Percentiles rank a stretch among this genome's conserved stretches.
Evolutionary conservation across 1,284 basidiomycete genomes (phyloP).

Genomic region (Rhodotorula glutinis): DNA sequence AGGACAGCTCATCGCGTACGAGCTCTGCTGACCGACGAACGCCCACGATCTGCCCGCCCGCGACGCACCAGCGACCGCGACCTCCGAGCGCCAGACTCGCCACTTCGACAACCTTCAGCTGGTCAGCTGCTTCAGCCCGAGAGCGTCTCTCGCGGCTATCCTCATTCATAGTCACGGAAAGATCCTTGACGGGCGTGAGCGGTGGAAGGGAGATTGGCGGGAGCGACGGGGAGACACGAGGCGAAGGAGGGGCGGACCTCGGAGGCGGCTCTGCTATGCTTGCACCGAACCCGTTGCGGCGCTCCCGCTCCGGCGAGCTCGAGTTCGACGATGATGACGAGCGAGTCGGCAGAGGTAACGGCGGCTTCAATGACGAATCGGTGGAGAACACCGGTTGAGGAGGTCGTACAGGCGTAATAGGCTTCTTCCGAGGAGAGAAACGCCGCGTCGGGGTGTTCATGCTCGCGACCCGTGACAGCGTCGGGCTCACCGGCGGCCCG

Average conservation of each 20-base stretch:
- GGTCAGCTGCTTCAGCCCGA: no score
- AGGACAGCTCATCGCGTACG: background rate
- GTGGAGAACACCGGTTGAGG: background rate
- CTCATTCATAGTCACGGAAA: no score
- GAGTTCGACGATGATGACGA: background rate
- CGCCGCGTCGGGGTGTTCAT: background rate
- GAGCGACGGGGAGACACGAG: constrained; percentile 3
- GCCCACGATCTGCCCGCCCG: constrained; percentile 56
- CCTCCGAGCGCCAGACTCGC: constrained; percentile 60
- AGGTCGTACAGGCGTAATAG: constrained; percentile 11
- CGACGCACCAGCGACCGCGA: constrained; percentile 68
- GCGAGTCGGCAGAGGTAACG: background rate
- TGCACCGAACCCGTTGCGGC: background rate
- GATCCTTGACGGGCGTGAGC: background rate
- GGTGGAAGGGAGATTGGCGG: constrained; percentile 1
- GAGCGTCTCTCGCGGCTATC: no score
- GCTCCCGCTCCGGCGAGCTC: constrained; percentile 5
- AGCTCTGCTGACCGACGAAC: no score
- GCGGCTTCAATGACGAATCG: constrained; percentile 5
- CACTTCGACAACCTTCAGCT: constrained; percentile 52
- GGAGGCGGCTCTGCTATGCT: constrained; percentile 57
- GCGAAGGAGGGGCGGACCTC: constrained; percentile 61
- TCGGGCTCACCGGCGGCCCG: constrained; percentile 49
- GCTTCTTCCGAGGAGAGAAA: constrained; percentile 20
- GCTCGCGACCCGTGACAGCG: constrained; percentile 60